These are phyloP conservation scores for Blastosporella zonata DNA, from an alignment of 1,284 basidiomycete species.

Conservation along the genomic window DNA sequence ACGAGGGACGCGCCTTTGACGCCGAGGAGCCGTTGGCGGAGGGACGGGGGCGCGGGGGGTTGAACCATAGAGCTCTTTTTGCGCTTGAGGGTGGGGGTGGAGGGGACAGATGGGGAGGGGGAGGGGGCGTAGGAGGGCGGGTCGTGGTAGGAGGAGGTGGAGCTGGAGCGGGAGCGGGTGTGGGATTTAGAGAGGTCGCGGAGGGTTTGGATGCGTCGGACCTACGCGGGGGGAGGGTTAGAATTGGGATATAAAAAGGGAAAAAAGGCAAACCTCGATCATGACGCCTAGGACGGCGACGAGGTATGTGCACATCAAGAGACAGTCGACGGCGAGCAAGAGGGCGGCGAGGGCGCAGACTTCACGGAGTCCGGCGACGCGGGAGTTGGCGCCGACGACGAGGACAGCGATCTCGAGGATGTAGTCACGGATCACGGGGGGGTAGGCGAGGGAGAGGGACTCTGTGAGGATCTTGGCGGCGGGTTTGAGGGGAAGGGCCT, in stretches of 20 bases:
- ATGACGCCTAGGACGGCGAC: conserved; percentile 88
- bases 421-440: conserved; percentile 89
- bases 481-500: conserved; percentile 55
- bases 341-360: conserved; percentile 94
- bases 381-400: conserved; percentile 82
- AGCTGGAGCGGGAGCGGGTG: conserved; percentile 26
- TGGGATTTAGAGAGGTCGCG: conserved; percentile 31
- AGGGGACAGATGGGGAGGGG: conserved; percentile 4
- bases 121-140: conserved; percentile 8
- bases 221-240: conserved; percentile 26
- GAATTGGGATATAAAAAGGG: not conserved
- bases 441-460: conserved; percentile 77
- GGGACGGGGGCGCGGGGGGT: conserved; percentile 21
- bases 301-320: conserved; percentile 90
- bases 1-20: conserved; percentile 61
- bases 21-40: conserved; percentile 44
- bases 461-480: conserved; percentile 84
- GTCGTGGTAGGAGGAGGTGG: conserved; percentile 23
- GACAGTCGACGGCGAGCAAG: conserved; percentile 82
- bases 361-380: conserved; percentile 88
- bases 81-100: conserved; percentile 5
- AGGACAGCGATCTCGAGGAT: conserved; percentile 90
- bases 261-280: conserved; percentile 69
- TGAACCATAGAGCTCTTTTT: conserved; percentile 26
- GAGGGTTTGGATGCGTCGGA: conserved; percentile 47